These are phyloP conservation scores for Chimonanthus salicifolius DNA, from an alignment of 164 flowering plant species.

Conservation along the genomic window DNA sequence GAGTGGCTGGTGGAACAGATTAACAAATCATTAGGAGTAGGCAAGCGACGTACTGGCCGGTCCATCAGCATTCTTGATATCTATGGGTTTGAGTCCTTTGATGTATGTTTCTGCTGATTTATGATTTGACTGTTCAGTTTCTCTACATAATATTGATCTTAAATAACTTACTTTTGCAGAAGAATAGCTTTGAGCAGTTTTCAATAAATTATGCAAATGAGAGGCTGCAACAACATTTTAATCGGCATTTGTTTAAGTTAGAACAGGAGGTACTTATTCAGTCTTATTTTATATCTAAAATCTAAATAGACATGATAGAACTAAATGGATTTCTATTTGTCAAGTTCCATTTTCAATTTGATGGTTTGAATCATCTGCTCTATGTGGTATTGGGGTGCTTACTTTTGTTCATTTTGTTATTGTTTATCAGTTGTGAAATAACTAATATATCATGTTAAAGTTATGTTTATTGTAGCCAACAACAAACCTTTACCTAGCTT, in stretches of 20 bases:
- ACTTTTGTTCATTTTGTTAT: too few species aligned
- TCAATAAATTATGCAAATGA: conserved; percentile 99
- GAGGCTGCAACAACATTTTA: conserved; percentile 94
- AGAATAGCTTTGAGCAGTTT: conserved; percentile 96
- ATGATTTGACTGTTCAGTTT: not conserved
- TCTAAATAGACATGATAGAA: too few species aligned
- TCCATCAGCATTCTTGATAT: conserved; percentile 98
- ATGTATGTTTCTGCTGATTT: conserved; percentile 35
- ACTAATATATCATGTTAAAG: too few species aligned
- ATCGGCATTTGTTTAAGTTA: conserved; percentile 93
- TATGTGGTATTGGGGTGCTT: too few species aligned
- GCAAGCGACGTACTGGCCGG: conserved; percentile 87
- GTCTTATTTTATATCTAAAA: not conserved
- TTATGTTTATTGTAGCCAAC: too few species aligned
- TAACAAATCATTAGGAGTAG: conserved; percentile 87
- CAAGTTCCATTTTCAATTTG: too few species aligned
- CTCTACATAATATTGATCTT: not conserved
- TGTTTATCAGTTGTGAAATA: too few species aligned
- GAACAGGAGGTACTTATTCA: conserved; percentile 79
- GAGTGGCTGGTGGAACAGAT: conserved; percentile 98
- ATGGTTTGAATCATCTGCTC: too few species aligned
- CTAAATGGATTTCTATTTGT: too few species aligned
- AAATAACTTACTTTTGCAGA: conserved; percentile 33
- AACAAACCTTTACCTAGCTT: too few species aligned
- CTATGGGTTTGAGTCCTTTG: conserved; percentile 96